Base-by-base conservation (phyloP, 768 basidiomycete genomes). In the Suillus brevipes region DNA sequence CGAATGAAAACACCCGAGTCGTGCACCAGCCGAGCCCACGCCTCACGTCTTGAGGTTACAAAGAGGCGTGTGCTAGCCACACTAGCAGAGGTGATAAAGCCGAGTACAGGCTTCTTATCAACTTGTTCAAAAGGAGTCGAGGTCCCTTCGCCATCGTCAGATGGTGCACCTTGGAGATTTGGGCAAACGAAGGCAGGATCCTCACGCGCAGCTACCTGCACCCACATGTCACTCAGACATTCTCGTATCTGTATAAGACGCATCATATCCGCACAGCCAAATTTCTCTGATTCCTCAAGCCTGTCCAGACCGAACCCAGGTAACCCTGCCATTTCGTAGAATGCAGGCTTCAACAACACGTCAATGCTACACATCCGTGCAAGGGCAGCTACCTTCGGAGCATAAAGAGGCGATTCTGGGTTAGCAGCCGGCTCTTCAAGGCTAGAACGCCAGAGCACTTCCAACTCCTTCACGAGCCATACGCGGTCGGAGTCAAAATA, bases 241-340 rank as follows among this genome's bases (percentile, higher is more conserved):
- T 64, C 62, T 14, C 63, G 58, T 34, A 56, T 43, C 40, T n/a
- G 28, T 9, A 34, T 28, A 37, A 64, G 23, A 3, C 37, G 50
- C 53, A 38, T 9, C 36, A 43, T 56, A 45, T 64, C 63, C 20
- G 20, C 38, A 53, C 16, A 16, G 25, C 31, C 31, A 14, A 64
- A 58, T 23, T 64, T 40, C 23, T 56, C 50, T 34, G 53, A 16
- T n/a, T 28, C 53, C 37, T n/a, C 20, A 1, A 38, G 12, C 3
- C n/a, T 16, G 23, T 25, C 13, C 6, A 50, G 49, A 50, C 49
- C 49, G 13, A 50, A 50, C 23, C 23, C 49, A 25, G 49, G 23
- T 13, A 63, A 8, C 57, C 67, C 62, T 23, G 70, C 69, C 14
- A 83, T 71, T 64, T 82, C 79, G 65, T 82, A 82, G 62, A 77